Conservation (phyloP, 1,284 basidiomycete species). For the Apiotrichum siamense region DNA sequence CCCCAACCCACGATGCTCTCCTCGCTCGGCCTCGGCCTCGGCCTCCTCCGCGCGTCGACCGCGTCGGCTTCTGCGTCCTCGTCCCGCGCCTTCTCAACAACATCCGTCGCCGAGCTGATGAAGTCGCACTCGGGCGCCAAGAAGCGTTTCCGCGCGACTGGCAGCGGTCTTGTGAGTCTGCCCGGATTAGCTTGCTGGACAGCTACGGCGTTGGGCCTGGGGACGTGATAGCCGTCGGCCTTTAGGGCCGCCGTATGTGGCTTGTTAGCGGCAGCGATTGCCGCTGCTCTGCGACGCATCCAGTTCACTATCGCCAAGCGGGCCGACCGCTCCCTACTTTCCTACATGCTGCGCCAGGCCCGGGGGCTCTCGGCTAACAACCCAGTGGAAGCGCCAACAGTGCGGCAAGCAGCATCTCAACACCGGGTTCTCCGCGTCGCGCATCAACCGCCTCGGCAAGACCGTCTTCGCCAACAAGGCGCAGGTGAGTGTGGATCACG, state of each 20-base stretch:
- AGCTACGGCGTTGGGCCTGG: too few species aligned
- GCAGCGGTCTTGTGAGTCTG: constrained; percentile 8
- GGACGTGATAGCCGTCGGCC: too few species aligned
- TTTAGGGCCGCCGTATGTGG: too few species aligned
- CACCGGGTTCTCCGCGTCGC: constrained; percentile 28
- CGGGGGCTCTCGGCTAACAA: too few species aligned
- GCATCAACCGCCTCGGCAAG: constrained; percentile 33
- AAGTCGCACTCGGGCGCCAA: constrained; percentile 36
- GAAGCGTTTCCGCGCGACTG: constrained; percentile 30
- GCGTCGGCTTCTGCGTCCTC: background rate
- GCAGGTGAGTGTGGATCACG: constrained; percentile 15
- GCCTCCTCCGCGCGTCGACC: background rate
- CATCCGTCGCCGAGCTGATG: constrained; percentile 17
- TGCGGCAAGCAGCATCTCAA: constrained; percentile 39
- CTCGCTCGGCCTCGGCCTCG: background rate
- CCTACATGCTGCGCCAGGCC: too few species aligned
- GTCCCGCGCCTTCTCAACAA: constrained; percentile 12
- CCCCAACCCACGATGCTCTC: constrained; percentile 4
- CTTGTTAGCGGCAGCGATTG: too few species aligned
- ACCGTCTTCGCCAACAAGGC: constrained; percentile 30
- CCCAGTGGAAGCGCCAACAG: constrained; percentile 16
- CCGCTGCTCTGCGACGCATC: too few species aligned
- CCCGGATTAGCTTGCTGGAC: too few species aligned
- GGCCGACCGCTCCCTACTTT: too few species aligned
- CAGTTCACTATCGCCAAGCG: too few species aligned